Conservation (phyloP, 164 flowering plant species). For the Tinospora cordifolia region DNA sequence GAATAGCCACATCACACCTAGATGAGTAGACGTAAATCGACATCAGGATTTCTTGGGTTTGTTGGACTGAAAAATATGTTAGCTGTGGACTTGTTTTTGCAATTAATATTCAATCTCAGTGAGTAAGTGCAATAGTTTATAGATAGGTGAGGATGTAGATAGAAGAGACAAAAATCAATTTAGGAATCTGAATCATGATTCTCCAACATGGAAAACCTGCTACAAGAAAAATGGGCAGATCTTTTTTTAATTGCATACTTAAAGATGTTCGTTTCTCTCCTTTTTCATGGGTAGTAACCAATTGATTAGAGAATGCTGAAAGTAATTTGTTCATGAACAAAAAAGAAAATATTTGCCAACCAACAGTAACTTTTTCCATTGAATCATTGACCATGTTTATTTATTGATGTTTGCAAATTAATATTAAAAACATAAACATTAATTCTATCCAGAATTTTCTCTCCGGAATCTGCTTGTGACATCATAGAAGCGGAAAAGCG, state of each 20-base stretch:
- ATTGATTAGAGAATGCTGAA: neutral
- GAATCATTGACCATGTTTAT: neutral
- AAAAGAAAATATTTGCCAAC: neutral
- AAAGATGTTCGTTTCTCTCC: neutral
- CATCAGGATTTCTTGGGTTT: neutral
- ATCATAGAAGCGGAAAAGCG: constrained; percentile 90
- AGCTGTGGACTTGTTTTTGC: neutral
- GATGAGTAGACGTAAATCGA: too few relatives aligned
- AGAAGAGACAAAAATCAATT: neutral
- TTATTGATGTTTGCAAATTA: constrained; percentile 3
- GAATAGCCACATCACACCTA: too few relatives aligned
- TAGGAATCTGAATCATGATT: neutral
- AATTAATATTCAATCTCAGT: neutral
- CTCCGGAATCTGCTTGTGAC: constrained; percentile 94
- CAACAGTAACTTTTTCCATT: neutral
- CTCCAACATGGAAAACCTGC: too few relatives aligned
- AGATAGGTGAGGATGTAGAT: neutral
- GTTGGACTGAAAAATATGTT: neutral
- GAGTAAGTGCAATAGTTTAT: neutral
- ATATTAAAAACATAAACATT: constrained; percentile 15
- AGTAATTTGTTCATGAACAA: neutral
- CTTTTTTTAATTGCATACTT: neutral
- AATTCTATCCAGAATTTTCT: constrained; percentile 65
- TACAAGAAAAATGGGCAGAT: neutral
- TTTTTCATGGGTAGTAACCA: neutral